A percentile compares a stretch with the other conserved stretches of the same genome.
Evolutionary conservation across 495 filamentous ascomycete genomes (phyloP).

Genomic region (Xylona heveae): DNA sequence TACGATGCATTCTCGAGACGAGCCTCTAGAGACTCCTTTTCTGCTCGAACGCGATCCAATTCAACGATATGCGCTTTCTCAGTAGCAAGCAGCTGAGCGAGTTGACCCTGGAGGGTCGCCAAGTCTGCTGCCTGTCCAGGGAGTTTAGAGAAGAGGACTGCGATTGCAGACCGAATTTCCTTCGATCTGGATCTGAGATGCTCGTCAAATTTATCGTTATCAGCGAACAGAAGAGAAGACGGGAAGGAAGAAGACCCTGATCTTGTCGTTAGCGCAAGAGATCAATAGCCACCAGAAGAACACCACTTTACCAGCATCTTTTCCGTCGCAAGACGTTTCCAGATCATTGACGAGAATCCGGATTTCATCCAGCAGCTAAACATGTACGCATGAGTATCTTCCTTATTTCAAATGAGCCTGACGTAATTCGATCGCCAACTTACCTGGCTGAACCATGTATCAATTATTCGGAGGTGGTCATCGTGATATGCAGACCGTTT

Average conservation of each 20-base stretch:
- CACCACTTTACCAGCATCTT: no score
- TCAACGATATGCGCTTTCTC: constrained; percentile 66
- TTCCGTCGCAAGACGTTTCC: constrained; percentile 15
- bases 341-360: constrained; percentile 38
- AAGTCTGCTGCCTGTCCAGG: constrained; percentile 34
- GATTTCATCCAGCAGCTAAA: constrained; percentile 69
- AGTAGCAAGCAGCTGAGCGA: constrained; percentile 50
- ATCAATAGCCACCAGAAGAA: no score
- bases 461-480: constrained; percentile 73
- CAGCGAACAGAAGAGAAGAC: constrained; percentile 39
- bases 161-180: constrained; percentile 39
- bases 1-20: constrained; percentile 68
- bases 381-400: no score
- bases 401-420: no score
- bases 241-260: constrained; percentile 27
- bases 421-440: no score
- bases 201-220: constrained; percentile 48
- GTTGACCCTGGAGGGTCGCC: constrained; percentile 44
- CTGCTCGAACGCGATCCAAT: constrained; percentile 49
- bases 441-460: constrained; percentile 87
- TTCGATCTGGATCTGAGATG: constrained; percentile 44
- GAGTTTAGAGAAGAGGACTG: constrained; percentile 25
- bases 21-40: constrained; percentile 67
- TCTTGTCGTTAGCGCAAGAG: no score
- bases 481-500: constrained; percentile 64